These are phyloP conservation scores for Geotrichum australiense DNA, from an alignment of 1,139 yeast species.

Conservation along the genomic window DNA sequence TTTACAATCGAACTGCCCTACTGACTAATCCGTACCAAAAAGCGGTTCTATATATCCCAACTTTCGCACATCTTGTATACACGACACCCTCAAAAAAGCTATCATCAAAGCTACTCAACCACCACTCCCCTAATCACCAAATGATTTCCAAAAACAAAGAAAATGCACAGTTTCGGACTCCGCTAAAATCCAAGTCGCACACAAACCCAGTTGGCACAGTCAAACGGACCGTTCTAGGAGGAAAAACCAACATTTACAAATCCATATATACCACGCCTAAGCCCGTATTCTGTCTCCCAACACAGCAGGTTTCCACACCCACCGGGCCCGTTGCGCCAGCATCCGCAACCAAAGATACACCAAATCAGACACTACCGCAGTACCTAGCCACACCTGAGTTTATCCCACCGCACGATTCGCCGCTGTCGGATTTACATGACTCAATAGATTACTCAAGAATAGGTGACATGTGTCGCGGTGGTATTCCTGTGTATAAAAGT, in stretches of 20 bases:
- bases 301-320: conserved; percentile 1
- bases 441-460: neutral
- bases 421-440: conserved; percentile 4
- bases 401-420: conserved; percentile 6
- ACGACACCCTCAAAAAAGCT: no score
- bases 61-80: no score
- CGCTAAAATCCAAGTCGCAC: neutral
- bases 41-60: no score
- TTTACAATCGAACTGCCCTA: no score
- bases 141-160: no score
- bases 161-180: neutral
- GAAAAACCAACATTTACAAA: conserved; percentile 16
- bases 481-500: neutral
- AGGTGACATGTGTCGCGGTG: neutral
- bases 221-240: conserved; percentile 13
- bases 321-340: neutral
- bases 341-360: neutral
- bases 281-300: neutral
- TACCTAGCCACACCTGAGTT: conserved; percentile 5
- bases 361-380: neutral
- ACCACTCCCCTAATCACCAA: no score
- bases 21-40: no score
- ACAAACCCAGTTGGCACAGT: conserved; percentile 11
- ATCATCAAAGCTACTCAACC: no score
- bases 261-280: conserved; percentile 10